Evolutionary conservation across 495 filamentous ascomycete genomes (phyloP), one percentile per base, ranked within the genome.

Genomic region (Hyaloscypha hepaticicola): DNA sequence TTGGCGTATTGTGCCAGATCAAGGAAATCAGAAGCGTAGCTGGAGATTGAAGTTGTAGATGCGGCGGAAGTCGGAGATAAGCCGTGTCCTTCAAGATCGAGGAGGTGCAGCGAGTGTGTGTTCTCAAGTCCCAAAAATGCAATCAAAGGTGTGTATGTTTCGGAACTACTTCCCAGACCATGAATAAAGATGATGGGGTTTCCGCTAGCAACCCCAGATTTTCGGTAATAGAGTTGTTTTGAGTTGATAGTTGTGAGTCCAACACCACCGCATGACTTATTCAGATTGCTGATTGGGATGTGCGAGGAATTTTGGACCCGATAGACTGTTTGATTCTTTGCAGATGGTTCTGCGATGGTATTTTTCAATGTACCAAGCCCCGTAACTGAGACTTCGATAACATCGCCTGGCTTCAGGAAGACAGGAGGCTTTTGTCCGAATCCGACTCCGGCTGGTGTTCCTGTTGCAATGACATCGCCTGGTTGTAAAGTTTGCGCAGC

Each of bases 11-110:
- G 25, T 60, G 78, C 72, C n/a, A 86, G 53, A 11, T 72, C 70
- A 14, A 72, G 56, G 22, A 85, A 73, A 63, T 85, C 81, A 1
- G 69, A 57, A 0, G 76, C 76, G 63, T 80, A 79, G 52, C 77
- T 80, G 8, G 75, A 49, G 29, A 84, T 73, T 57, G 67, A 75
- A 34, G 78, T 59, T 19, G 70, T 63, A 63, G 73, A 76, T 38
- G 74, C 65, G 28, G 81, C 74, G 33, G 75, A 71, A 4, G 83
- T 77, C 16, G 82, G 75, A 41, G 78, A 79, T 21, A 80, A 68
- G 2, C 83, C 83, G 66, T 83, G 83, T 6, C 83, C 83, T 69
- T 86, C 83, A 2, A 86, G 74, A 66, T 86, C 83, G 56, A 73
- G 80, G 24, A 79, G 70, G 61, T 79, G 78, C 27, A 74, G 66